Conservation (phyloP, 371 early-diverging fungal genomes). For the Zychaea mexicana region DNA sequence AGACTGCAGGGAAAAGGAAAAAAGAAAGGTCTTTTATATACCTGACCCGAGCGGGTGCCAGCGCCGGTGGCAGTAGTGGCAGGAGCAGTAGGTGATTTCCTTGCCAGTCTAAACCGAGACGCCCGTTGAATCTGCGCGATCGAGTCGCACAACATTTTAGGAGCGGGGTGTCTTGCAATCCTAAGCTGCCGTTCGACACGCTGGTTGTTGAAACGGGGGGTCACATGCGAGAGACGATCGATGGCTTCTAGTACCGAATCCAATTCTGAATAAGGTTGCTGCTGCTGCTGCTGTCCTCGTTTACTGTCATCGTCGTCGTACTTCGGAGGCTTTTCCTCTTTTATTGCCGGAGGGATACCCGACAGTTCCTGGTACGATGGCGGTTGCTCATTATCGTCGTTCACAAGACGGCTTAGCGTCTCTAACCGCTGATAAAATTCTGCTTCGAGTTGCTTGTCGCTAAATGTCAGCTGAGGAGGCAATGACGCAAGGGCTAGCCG, state of each 20-base stretch:
- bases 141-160: slow-evolving; percentile 3
- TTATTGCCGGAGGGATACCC: neutral
- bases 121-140: slow-evolving; percentile 3
- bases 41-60: neutral
- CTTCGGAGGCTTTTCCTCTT: slow-evolving; percentile 6
- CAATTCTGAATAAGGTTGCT: neutral
- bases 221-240: slow-evolving; percentile 2
- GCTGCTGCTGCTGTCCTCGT: too few species aligned
- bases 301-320: neutral
- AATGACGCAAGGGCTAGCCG: neutral
- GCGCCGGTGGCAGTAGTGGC: neutral
- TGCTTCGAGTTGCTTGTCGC: neutral
- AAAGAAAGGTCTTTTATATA: neutral
- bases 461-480: neutral
- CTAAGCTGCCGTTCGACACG: slow-evolving; percentile 6
- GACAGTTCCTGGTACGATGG: slow-evolving; percentile 2
- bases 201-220: slow-evolving; percentile 1
- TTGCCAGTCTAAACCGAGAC: neutral
- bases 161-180: neutral
- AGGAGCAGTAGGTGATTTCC: neutral
- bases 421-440: neutral
- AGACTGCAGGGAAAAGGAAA: neutral
- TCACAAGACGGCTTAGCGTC: neutral
- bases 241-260: neutral
- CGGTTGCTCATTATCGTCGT: neutral